Evolutionary conservation across 2,329 filamentous ascomycete genomes (phyloP).

Genomic region (Cladosporium cucumerinum): DNA sequence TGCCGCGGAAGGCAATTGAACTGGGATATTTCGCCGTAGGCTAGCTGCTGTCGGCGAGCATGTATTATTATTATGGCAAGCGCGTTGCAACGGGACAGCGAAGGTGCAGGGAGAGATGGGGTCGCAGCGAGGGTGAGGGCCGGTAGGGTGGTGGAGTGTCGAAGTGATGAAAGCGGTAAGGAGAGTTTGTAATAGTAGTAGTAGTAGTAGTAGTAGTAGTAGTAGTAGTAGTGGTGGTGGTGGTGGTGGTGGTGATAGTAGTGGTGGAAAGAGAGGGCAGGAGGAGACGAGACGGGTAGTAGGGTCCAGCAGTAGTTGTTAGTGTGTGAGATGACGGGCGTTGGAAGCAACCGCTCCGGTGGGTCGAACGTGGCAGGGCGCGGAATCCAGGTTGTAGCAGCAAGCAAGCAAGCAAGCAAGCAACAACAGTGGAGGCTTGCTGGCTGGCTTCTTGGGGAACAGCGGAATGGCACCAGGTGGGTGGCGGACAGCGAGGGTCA

Average conservation of each 20-base stretch:
- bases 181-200: neutral
- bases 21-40: neutral
- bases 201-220: neutral
- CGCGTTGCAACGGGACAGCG: conserved; percentile 3
- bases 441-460: neutral
- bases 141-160: neutral
- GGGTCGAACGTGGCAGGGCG: neutral
- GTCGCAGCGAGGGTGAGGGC: neutral
- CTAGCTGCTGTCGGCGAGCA: conserved; percentile 8
- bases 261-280: neutral
- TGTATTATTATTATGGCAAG: conserved; percentile 1
- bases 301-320: neutral
- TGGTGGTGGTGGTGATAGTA: neutral
- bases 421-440: neutral
- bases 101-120: neutral
- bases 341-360: neutral
- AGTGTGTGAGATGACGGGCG: neutral
- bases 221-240: neutral
- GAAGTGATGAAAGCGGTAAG: neutral
- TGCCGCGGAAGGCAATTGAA: conserved; percentile 10
- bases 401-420: neutral
- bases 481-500: neutral
- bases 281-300: neutral
- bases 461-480: neutral
- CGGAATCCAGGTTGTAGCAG: neutral